Base-by-base conservation (phyloP, 345 rosid genomes). In the rapeseed (Brassica napus) region DNA sequence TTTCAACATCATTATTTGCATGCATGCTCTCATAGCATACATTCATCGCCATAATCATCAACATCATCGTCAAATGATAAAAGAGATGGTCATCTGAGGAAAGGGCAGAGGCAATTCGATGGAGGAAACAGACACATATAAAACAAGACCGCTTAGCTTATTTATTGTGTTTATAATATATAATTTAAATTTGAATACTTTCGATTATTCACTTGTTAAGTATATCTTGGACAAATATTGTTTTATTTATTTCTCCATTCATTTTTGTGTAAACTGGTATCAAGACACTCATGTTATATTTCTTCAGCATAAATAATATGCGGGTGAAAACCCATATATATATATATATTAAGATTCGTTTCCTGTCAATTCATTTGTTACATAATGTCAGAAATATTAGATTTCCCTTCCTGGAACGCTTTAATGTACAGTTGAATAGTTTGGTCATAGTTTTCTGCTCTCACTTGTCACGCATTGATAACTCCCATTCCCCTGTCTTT, bases 381-480 rank as follows among this genome's bases (percentile, higher is more conserved):
- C 8, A 77, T 31, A 12, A n/a, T 47, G 65, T 70, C 71, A 61
- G 70, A 65, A 77, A 69, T 1, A 52, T 60, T 26, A 63, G 76
- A 64, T 15, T 71, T 77, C 32, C 9, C 47, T 49, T 71, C 24
- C 23, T 10, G 60, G 76, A 71, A 55, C 66, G 57, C 76, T 77
- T 78, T 49, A 69, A 52, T 63, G 76, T 71, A 63, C 34, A 37
- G 39, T 26, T 62, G 76, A 62, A 71, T 26, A 63, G 81, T 70
- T 63, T 77, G 71, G 71, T 77, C 81, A 63, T 63, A 42, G 30
- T 65, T 72, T 65, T 78, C 73, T 65, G 73, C 77, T 55, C 49
- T 72, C 73, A 78, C 39, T 65, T 78, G 73, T 72, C 82, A 66
- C 77, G 49, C 23, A 73, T 30, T 66, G 77, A 78, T 65, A 58